Evolutionary conservation across 257 asterid genomes (phyloP), one percentile per base, ranked within the genome.

Genomic region (Handroanthus guayacan): DNA sequence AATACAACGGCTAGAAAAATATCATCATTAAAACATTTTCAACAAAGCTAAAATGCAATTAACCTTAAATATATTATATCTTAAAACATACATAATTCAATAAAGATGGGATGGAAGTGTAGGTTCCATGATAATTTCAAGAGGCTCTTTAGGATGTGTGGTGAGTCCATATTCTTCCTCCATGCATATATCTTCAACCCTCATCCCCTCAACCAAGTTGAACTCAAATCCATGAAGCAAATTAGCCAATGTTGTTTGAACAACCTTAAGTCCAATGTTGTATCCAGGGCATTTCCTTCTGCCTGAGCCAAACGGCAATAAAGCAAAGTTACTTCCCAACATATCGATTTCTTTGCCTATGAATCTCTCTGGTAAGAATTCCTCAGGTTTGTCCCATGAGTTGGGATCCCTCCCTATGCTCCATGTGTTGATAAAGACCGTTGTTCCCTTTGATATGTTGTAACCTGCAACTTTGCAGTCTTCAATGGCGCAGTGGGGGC

Each of bases 161-260:
- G 69, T 31, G 52, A 77, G 69, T 45, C 80, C 80, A 72, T 72
- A 77, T 1, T 39, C 7, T 38, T 77, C 85, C 34, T 81, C 85
- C 70, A 77, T 62, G 65, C 79, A 25, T 18, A 83, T 65, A 9
- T 80, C 78, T 25, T 73, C 65, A 14, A 63, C 38, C n/a, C 13
- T 77, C 80, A 76, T 72, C 0, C 63, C 82, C 45, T 57, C 48
- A 11, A 67, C 44, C 57, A 83, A 76, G 16, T 69, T 83, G 75
- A 65, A 77, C 2, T 61, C 34, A 43, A 83, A 80, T 64, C 87
- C 87, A 69, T 68, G 84, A 8, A 83, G 25, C 44, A 83, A 13
- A 13, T 52, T 52, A 13, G 58, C 58, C 18, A 52, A 52, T 3
- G 18, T 13, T 4, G 58, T 10, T 52, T 20, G 58, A 52, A 52